Conservation (phyloP, 1,284 basidiomycete genomes). For the Coniferiporia weirii region DNA sequence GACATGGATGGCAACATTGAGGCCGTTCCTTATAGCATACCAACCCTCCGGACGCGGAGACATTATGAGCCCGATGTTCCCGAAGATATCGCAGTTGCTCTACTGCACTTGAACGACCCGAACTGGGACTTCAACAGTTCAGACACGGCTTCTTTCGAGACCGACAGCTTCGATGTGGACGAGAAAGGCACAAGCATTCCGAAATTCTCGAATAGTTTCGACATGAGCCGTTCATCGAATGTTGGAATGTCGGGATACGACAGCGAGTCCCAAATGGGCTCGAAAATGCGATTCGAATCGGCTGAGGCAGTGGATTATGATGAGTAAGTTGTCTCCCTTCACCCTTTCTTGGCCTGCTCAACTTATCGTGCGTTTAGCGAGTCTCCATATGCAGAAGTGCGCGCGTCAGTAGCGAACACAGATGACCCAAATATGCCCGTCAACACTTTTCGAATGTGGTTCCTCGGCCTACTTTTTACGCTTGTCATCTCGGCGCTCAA, state of each 20-base stretch:
- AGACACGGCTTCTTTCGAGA: conserved; percentile 26
- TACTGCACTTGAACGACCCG: conserved; percentile 71
- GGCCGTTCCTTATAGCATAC: background rate
- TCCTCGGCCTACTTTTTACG: conserved; percentile 62
- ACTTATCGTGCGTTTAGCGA: conserved; percentile 42
- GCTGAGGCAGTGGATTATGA: conserved; percentile 54
- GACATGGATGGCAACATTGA: conserved; percentile 12
- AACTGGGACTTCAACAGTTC: conserved; percentile 53
- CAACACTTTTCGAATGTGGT: conserved; percentile 83
- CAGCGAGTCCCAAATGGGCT: conserved; percentile 48
- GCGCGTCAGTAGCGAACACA: conserved; percentile 74
- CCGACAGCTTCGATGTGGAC: conserved; percentile 4
- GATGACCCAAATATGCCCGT: conserved; percentile 77
- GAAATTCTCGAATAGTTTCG: conserved; percentile 26
- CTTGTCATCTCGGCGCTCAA: conserved; percentile 58
- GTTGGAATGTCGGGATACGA: conserved; percentile 35
- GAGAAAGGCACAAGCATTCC: conserved; percentile 2
- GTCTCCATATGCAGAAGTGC: conserved; percentile 86
- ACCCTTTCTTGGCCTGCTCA: background rate
- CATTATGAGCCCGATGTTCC: conserved; percentile 12
- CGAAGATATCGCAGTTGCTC: conserved; percentile 14
- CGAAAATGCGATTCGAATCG: conserved; percentile 47
- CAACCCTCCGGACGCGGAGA: conserved; percentile 1
- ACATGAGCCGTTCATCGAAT: conserved; percentile 15
- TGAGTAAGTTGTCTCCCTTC: conserved; percentile 45